These are phyloP conservation scores for Auricularia cornea DNA, from an alignment of 768 basidiomycete genomes.

Conservation along the genomic window DNA sequence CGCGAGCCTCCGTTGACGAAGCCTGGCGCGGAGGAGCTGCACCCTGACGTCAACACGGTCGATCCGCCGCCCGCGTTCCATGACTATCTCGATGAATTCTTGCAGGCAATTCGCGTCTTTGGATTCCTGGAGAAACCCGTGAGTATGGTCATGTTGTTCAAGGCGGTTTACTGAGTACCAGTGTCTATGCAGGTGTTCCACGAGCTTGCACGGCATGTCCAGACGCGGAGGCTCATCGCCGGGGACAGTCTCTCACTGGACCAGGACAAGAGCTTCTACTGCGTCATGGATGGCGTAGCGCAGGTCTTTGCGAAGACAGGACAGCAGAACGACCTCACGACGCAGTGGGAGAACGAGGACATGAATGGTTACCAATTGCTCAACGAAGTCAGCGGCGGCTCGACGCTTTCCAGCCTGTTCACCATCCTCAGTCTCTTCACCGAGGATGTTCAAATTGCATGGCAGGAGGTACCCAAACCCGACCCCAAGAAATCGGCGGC, in stretches of 20 bases:
- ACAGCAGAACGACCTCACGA: constrained; percentile 40
- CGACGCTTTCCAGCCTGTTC: constrained; percentile 91
- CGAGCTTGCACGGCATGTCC: constrained; percentile 90
- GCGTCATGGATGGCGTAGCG: constrained; percentile 95
- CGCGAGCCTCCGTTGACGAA: constrained; percentile 78
- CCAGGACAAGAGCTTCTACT: constrained; percentile 93
- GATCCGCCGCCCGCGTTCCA: constrained; percentile 73
- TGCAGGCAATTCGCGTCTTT: constrained; percentile 93
- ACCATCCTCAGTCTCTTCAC: constrained; percentile 96
- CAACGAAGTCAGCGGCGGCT: constrained; percentile 93
- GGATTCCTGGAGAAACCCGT: constrained; percentile 98
- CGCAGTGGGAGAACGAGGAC: constrained; percentile 66
- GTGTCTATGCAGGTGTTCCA: constrained; percentile 68
- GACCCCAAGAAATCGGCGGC: background rate
- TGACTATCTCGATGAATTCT: constrained; percentile 94
- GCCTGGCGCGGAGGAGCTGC: constrained; percentile 76
- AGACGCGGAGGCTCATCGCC: constrained; percentile 90
- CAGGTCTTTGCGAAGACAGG: constrained; percentile 81
- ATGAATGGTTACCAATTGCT: constrained; percentile 95
- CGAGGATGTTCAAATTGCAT: constrained; percentile 84
- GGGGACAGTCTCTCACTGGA: constrained; percentile 90
- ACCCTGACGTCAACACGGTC: constrained; percentile 78
- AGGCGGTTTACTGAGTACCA: background rate
- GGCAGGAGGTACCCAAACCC: constrained; percentile 50
- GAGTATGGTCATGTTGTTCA: constrained; percentile 15